phyloP scores from a whole-genome alignment of 2,329 filamentous ascomycete genomes.

The Diplodia seriata region DNA sequence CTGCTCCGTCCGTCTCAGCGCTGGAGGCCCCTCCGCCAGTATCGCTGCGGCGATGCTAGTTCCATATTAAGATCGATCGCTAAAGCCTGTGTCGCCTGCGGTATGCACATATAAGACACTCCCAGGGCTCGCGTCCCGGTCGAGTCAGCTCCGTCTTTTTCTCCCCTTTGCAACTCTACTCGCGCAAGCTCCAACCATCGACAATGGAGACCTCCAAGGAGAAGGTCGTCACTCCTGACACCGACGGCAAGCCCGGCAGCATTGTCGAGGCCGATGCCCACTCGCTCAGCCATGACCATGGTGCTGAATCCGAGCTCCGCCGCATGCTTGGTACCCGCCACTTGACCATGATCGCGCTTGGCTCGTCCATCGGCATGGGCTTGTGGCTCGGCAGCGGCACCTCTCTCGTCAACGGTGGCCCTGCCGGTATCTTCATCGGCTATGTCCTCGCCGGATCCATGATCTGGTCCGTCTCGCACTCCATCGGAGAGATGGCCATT shows the following conservation, averaged over 20 bases:
- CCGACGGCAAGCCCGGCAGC: slow-evolving; percentile 27
- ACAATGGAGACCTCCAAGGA: slow-evolving; percentile 29
- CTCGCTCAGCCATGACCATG: slow-evolving; percentile 37
- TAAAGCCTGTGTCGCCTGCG: neutral
- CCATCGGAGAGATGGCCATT: slow-evolving; percentile 57
- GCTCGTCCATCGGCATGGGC: slow-evolving; percentile 56
- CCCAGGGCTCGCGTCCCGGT: slow-evolving; percentile 6
- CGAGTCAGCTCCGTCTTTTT: slow-evolving; percentile 12
- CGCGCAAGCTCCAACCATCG: neutral
- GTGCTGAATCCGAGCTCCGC: slow-evolving; percentile 47
- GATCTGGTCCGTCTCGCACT: slow-evolving; percentile 56
- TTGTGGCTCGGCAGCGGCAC: slow-evolving; percentile 56
- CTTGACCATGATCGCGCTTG: slow-evolving; percentile 51
- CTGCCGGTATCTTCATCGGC: slow-evolving; percentile 54
- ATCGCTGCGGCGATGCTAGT: neutral
- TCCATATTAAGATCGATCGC: slow-evolving; percentile 2
- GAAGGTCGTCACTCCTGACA: slow-evolving; percentile 5
- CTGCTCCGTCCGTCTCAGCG: neutral
- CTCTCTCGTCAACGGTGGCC: slow-evolving; percentile 52
- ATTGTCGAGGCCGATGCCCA: slow-evolving; percentile 26
- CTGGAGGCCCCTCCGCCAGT: slow-evolving; percentile 10
- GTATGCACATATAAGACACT: slow-evolving; percentile 18
- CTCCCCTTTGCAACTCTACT: slow-evolving; percentile 1
- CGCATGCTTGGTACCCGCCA: slow-evolving; percentile 51
- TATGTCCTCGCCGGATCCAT: slow-evolving; percentile 50